phyloP scores from a whole-genome alignment of 225 moss, liverwort and hornwort species.

The Antitrichia curtipendula region DNA sequence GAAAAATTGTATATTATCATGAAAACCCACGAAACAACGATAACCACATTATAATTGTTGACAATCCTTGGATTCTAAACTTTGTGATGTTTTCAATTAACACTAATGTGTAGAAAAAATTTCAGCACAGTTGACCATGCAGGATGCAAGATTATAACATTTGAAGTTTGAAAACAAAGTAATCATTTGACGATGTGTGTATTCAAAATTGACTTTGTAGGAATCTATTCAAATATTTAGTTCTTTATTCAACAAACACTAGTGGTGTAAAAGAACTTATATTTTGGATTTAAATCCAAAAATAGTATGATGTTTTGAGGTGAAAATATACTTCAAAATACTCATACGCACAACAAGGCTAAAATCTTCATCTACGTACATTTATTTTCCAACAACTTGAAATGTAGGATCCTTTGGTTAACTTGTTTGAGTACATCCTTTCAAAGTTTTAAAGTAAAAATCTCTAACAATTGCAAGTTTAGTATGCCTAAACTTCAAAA shows the following conservation, averaged over 20 bases:
- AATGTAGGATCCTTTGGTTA: background rate
- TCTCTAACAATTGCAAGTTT: background rate
- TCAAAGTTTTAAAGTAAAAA: background rate
- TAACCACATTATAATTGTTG: no score
- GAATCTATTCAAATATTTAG: background rate
- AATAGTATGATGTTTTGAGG: background rate
- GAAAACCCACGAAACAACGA: no score
- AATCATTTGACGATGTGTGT: background rate
- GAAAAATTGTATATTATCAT: no score
- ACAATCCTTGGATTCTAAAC: no score
- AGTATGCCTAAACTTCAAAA: background rate
- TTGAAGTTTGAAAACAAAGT: background rate
- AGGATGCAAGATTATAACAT: background rate
- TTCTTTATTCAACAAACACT: background rate
- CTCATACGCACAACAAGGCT: accelerated
- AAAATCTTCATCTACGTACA: background rate
- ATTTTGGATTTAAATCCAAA: background rate
- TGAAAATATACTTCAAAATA: background rate
- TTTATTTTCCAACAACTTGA: background rate
- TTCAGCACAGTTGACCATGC: accelerated
- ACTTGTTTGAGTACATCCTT: background rate
- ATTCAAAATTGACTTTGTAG: background rate
- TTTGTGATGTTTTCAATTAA: no score
- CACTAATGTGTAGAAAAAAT: background rate
- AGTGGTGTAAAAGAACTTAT: background rate